Evolutionary conservation across 179 eudicot species (phyloP), one percentile per base, ranked within the genome.

Genomic region (Nepenthes alata): DNA sequence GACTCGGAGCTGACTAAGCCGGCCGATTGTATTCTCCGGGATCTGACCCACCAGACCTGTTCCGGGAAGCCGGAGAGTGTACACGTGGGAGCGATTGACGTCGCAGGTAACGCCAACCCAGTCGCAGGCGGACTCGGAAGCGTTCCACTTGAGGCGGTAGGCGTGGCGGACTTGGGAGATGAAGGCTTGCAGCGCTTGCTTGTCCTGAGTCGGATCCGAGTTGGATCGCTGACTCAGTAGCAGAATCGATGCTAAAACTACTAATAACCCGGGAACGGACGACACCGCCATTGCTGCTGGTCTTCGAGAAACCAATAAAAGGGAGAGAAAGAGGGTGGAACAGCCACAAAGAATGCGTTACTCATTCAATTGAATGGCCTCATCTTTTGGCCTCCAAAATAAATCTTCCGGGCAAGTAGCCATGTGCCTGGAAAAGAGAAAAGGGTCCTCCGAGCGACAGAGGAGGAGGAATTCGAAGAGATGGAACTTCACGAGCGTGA

Each of bases 21-120:
- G 80, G 34, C 85, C 77, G 65, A 89, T 47, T 0, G 95, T 87
- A 67, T 74, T 67, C 0, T 76, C 60, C 1, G 86, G 95, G 55
- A 89, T 89, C 45, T 63, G 71, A 1, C 97, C 97, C 44, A 81
- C 62, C 15, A 89, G 80, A 11, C 89, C 97, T 0, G 67, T 76
- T n/a, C 83, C 97, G 0, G 97, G 97, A 36, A 89, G 83, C 0
- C 83, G 82, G 57, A 89, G 77, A 6, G 54, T 14, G 12, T 6
- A 37, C 2, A 89, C 82, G 47, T 53, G 74, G 36, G 86, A 39
- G 4, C 55, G 67, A 6, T 76, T 36, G 14, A 71, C 0, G 75
- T 90, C 84, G 67, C 97, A 90, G 10, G 15, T 57, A 63, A 90
- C 78, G 0, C 97, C 97, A 35, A 70, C 72, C 95, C 95, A 90